These are phyloP conservation scores for Odontarrhena argentea DNA, from an alignment of 345 rosid genomes.

Conservation along the genomic window DNA sequence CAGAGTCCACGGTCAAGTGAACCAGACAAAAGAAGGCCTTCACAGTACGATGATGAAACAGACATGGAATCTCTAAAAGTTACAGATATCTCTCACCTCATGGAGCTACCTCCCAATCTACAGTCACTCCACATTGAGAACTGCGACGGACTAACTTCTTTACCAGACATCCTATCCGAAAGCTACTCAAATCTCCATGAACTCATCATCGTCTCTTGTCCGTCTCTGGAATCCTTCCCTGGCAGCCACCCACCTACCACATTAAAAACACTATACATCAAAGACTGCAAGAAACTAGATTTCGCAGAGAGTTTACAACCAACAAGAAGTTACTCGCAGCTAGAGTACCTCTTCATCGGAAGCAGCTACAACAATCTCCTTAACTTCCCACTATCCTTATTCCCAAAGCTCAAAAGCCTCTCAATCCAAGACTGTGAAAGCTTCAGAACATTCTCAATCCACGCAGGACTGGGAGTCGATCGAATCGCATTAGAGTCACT, in stretches of 20 bases:
- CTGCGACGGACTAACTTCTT: conserved; percentile 32
- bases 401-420: conserved; percentile 44
- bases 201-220: conserved; percentile 37
- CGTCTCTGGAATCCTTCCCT: conserved; percentile 35
- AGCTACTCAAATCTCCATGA: conserved; percentile 38
- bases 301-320: conserved; percentile 34
- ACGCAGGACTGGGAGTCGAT: conserved; percentile 39
- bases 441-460: conserved; percentile 33
- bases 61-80: conserved; percentile 36
- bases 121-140: conserved; percentile 43
- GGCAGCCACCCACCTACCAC: conserved; percentile 30
- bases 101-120: conserved; percentile 39
- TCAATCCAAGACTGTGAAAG: conserved; percentile 36
- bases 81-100: conserved; percentile 42
- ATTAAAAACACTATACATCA: conserved; percentile 40
- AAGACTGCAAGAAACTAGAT: conserved; percentile 42
- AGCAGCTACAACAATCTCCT: conserved; percentile 42
- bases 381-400: conserved; percentile 32
- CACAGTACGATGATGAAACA: conserved; percentile 21
- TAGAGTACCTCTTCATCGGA: conserved; percentile 40
- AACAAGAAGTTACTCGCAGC: conserved; percentile 35
- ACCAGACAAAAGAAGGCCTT: background rate
- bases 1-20: conserved; percentile 28
- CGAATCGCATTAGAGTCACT: conserved; percentile 33
- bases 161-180: conserved; percentile 30